Percentiles rank a stretch among this genome's conserved stretches.
Evolutionary conservation across 306 rosid species (phyloP).

Genomic region (Corylus americana): DNA sequence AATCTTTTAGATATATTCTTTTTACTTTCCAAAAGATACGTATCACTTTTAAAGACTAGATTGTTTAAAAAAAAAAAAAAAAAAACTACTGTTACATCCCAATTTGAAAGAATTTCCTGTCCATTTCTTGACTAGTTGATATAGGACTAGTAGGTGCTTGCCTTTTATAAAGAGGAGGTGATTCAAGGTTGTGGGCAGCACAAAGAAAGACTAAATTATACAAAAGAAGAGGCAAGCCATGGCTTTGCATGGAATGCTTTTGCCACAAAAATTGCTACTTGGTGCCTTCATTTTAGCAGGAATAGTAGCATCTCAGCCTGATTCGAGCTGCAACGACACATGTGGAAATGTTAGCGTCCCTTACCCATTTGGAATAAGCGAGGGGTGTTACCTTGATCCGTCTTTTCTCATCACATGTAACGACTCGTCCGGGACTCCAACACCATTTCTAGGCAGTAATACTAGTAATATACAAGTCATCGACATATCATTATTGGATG

Average conservation of each 20-base stretch:
- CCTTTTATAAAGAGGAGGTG: background rate
- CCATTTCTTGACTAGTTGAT: too few species aligned
- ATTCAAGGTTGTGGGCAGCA: background rate
- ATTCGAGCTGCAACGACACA: background rate
- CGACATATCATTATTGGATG: slow-evolving; percentile 25
- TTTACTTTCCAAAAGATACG: too few species aligned
- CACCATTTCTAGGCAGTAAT: background rate
- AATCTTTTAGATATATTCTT: too few species aligned
- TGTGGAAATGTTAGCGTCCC: slow-evolving; percentile 30
- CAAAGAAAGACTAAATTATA: background rate
- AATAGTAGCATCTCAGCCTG: background rate
- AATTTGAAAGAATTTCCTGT: too few species aligned
- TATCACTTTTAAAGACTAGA: too few species aligned
- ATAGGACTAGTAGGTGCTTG: background rate
- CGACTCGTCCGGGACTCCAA: background rate
- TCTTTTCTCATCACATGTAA: slow-evolving; percentile 29
- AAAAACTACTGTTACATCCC: too few species aligned
- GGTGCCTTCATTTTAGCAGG: too few species aligned
- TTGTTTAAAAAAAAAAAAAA: too few species aligned
- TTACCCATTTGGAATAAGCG: slow-evolving; percentile 31
- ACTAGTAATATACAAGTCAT: background rate
- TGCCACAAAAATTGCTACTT: background rate
- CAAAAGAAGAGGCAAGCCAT: background rate
- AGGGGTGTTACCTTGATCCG: slow-evolving; percentile 17
- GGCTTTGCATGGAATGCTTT: background rate